Conservation (phyloP, 352 stramenopile genomes). For the Lagenidium giganteum region DNA sequence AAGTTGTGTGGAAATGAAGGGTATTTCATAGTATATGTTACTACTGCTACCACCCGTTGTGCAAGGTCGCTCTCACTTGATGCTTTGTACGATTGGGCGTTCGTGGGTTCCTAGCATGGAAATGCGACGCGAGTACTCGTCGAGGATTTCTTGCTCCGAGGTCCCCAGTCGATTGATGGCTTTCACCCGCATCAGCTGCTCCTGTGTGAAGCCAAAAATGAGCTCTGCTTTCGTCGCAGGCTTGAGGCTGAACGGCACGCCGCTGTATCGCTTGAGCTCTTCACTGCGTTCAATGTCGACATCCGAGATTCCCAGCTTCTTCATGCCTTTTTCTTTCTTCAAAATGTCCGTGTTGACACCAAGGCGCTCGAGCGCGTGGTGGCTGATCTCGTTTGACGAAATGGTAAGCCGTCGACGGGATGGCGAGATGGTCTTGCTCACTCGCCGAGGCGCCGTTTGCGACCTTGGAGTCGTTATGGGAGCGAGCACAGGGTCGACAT, state of each 20-base stretch:
- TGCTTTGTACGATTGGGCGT: conserved; percentile 4
- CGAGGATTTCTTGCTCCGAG: conserved; percentile 29
- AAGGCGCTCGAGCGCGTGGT: conserved; percentile 23
- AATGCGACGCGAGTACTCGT: conserved; percentile 26
- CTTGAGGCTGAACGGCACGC: conserved; percentile 8
- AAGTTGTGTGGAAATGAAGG: too few relatives aligned
- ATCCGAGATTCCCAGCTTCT: conserved; percentile 41
- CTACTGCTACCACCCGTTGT: background rate
- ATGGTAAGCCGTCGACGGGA: conserved; percentile 17
- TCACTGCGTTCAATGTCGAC: conserved; percentile 25
- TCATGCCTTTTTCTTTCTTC: conserved; percentile 39
- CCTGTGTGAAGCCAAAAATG: conserved; percentile 29
- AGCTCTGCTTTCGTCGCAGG: conserved; percentile 24
- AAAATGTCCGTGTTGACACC: conserved; percentile 33
- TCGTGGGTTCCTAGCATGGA: conserved; percentile 25
- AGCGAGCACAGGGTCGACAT: conserved; percentile 1
- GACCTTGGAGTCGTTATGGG: background rate
- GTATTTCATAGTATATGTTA: conserved; percentile 1
- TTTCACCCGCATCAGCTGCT: conserved; percentile 33
- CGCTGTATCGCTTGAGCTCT: conserved; percentile 23
- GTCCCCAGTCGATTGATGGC: conserved; percentile 31
- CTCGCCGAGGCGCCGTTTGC: background rate
- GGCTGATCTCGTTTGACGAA: conserved; percentile 18
- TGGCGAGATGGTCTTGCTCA: conserved; percentile 7
- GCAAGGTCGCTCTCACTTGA: conserved; percentile 8